These are phyloP conservation scores for Dendrobium catenatum DNA, from an alignment of 106 monocot species.

Conservation along the genomic window DNA sequence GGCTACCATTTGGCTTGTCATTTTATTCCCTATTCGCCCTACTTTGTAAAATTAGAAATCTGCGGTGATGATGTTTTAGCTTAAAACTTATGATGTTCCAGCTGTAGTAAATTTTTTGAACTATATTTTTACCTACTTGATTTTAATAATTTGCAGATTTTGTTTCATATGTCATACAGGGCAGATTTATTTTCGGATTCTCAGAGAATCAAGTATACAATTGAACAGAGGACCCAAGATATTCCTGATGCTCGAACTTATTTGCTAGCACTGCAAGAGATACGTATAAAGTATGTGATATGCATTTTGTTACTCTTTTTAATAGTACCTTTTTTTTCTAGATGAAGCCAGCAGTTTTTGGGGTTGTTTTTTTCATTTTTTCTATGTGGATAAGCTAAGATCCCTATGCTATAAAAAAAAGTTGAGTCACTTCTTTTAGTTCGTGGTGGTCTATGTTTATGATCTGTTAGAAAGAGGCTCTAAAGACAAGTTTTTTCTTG, in stretches of 20 bases:
- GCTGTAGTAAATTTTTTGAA: neutral
- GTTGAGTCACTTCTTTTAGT: neutral
- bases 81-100: neutral
- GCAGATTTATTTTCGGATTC: slow-evolving; percentile 75
- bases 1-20: neutral
- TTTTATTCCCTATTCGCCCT: neutral
- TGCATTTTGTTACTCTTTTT: neutral
- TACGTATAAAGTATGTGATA: slow-evolving; percentile 61
- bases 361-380: neutral
- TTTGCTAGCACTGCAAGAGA: slow-evolving; percentile 70
- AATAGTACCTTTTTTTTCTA: neutral
- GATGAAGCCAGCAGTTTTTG: neutral
- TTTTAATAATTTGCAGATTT: neutral
- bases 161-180: slow-evolving; percentile 30
- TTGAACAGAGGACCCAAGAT: slow-evolving; percentile 51
- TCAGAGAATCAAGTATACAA: slow-evolving; percentile 62
- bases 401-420: neutral
- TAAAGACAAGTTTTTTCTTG: neutral
- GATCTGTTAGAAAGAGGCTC: neutral
- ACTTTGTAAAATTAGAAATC: neutral
- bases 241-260: slow-evolving; percentile 94
- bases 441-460: neutral
- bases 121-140: neutral
- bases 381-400: neutral
- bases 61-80: neutral